phyloP scores from a whole-genome alignment of 805 yeast genomes.

The Brettanomyces naardenensis region DNA sequence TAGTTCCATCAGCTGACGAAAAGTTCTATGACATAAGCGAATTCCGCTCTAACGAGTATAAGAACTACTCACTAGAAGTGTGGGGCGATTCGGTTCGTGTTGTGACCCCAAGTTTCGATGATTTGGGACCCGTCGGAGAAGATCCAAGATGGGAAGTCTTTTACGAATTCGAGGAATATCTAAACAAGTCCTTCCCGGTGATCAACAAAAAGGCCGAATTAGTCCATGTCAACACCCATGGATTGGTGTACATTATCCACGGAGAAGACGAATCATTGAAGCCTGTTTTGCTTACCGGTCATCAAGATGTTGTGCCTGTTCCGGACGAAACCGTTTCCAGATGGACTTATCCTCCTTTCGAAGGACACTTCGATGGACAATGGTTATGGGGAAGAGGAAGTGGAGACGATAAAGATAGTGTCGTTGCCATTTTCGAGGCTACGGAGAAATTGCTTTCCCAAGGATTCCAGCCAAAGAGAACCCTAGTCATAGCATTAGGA shows the following conservation, averaged over 20 bases:
- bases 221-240: constrained; percentile 34
- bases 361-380: constrained; percentile 29
- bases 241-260: constrained; percentile 36
- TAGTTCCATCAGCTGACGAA: not conserved
- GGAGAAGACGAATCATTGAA: constrained; percentile 31
- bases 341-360: constrained; percentile 32
- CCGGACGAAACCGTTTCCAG: constrained; percentile 29
- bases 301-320: constrained; percentile 43
- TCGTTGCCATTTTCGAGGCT: constrained; percentile 50
- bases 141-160: constrained; percentile 48
- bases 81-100: constrained; percentile 34
- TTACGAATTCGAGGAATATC: constrained; percentile 37
- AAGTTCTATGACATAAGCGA: not conserved
- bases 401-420: constrained; percentile 33
- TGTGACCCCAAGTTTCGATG: constrained; percentile 37
- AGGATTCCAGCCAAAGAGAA: constrained; percentile 53
- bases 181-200: constrained; percentile 32
- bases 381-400: constrained; percentile 31
- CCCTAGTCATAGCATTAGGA: constrained; percentile 58
- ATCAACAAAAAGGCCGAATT: constrained; percentile 26
- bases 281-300: constrained; percentile 39
- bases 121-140: constrained; percentile 37
- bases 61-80: constrained; percentile 3
- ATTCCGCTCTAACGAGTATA: constrained; percentile 3
- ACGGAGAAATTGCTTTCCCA: constrained; percentile 44